Evolutionary conservation across 305 asterid genomes (phyloP), one percentile per base, ranked within the genome.

Genomic region (Fraxinus latifolia): DNA sequence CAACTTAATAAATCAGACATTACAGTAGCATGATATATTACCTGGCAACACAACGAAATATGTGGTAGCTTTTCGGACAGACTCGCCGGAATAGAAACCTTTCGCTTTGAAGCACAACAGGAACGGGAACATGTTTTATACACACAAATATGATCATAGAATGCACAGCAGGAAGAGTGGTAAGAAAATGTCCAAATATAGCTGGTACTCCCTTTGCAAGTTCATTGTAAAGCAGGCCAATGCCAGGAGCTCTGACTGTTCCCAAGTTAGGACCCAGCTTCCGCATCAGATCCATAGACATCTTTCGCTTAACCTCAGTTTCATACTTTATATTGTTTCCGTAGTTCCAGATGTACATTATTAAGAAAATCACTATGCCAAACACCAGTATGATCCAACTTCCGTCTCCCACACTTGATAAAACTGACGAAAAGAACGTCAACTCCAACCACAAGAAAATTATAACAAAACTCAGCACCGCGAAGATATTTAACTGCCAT

Each of bases 11-110:
- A 14, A 44, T 5, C 78, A 53, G 31, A 27, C 67, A 27, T 72
- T 67, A 79, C 32, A 36, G 11, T 36, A 62, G 74, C 76, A 62
- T 47, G 39, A 86, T 32, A 76, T 33, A 8, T 85, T 92, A 96
- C 99, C 99, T 89, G 89, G 99, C 99, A 82, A 96, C 91, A 77
- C 99, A 96, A 68, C 99, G 98, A 74, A 96, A 96, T 80, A 96
- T 92, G 92, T 96, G 98, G 87, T 93, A 95, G 93, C 92, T 87
- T 88, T 87, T 95, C 71, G 93, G 90, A 87, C 99, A 93, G 86
- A 96, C 99, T 74, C 98, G 91, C 83, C 98, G 93, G 83, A 96
- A 96, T 87, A 96, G 89, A 89, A 95, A 96, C 88, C 99, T 90
- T 84, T 95, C 99, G 50, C 87, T 88, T 86, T 93, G 98, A 81